Percentiles rank a stretch among this genome's conserved stretches.
These are phyloP conservation scores for Boletellus dicymbophilus DNA, from an alignment of 1,284 basidiomycete species.

Conservation along the genomic window DNA sequence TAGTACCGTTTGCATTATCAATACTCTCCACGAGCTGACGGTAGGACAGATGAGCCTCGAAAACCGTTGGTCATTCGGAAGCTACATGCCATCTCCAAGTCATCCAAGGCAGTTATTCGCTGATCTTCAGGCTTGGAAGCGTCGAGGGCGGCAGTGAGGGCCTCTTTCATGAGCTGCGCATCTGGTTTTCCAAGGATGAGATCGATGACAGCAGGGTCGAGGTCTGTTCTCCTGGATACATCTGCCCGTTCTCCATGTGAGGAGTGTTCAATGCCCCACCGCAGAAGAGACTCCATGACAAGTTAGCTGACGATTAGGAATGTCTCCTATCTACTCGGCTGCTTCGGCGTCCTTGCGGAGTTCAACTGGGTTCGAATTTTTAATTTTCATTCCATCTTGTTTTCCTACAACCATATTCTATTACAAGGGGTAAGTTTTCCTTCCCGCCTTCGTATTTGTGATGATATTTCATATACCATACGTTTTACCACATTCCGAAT, in stretches of 20 bases:
- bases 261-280: constrained; percentile 77
- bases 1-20: constrained; percentile 94
- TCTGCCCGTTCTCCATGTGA: constrained; percentile 31
- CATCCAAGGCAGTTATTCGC: constrained; percentile 82
- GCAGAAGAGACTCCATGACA: constrained; percentile 70
- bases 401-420: too few relatives aligned
- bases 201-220: constrained; percentile 84
- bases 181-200: constrained; percentile 87
- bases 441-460: constrained; percentile 24
- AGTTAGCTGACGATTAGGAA: background rate
- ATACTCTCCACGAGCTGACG: constrained; percentile 86
- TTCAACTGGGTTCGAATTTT: constrained; percentile 12
- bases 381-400: background rate
- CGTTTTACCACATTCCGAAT: constrained; percentile 55
- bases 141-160: constrained; percentile 75
- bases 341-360: constrained; percentile 19
- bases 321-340: constrained; percentile 12
- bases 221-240: constrained; percentile 44
- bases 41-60: background rate
- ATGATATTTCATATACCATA: constrained; percentile 51
- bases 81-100: constrained; percentile 87
- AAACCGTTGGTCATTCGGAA: background rate
- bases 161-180: constrained; percentile 86
- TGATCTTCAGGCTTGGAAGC: constrained; percentile 60
- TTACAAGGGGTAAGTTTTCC: constrained; percentile 19